Percentiles rank a stretch among this genome's conserved stretches.
These are phyloP conservation scores for Balakata baccata DNA, from an alignment of 345 rosid species.

Conservation along the genomic window DNA sequence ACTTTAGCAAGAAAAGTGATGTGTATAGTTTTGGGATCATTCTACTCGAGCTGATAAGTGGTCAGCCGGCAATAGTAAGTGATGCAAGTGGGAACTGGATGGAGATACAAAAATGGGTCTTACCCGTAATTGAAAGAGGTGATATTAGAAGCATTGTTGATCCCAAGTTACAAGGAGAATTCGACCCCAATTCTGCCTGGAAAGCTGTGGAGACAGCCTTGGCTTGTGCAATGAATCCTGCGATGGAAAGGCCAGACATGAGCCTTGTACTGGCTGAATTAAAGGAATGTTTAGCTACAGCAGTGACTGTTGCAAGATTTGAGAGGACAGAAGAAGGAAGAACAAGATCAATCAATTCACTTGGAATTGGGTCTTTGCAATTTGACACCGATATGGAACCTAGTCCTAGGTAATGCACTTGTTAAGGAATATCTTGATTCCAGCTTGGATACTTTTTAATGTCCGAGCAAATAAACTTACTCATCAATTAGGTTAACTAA, in stretches of 20 bases:
- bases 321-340: no score
- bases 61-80: no score
- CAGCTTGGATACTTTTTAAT: no score
- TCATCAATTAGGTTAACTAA: no score
- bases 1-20: constrained; percentile 3
- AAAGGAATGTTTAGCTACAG: background rate
- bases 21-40: background rate
- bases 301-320: no score
- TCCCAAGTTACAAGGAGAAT: background rate
- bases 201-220: background rate
- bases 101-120: background rate
- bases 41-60: no score
- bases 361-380: no score
- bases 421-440: no score
- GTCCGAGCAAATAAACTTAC: no score
- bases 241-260: background rate
- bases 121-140: background rate
- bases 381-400: no score
- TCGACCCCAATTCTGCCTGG: background rate
- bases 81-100: background rate
- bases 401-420: no score
- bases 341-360: no score
- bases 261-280: background rate
- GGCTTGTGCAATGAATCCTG: background rate
- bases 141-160: background rate